phyloP scores from a whole-genome alignment of 1,284 basidiomycete genomes.

The Trichosporon coremiiforme region DNA sequence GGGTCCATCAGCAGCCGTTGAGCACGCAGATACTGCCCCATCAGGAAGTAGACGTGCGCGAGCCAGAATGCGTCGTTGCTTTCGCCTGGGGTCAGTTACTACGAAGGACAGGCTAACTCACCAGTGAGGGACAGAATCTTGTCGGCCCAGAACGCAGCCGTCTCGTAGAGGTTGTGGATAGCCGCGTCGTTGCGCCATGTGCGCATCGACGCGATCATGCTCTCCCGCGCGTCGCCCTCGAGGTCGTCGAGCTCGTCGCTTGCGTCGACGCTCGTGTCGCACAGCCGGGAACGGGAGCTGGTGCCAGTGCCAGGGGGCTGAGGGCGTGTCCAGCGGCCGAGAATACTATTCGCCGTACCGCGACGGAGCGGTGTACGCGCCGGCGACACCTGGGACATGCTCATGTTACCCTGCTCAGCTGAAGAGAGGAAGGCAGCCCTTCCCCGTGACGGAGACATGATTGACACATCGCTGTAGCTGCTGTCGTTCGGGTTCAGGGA shows the following conservation, averaged over 20 bases:
- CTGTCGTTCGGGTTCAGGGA: conserved; percentile 25
- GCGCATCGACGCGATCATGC: conserved; percentile 90
- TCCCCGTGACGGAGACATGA: conserved; percentile 23
- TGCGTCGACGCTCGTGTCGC: conserved; percentile 21
- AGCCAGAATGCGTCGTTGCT: conserved; percentile 99
- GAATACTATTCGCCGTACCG: conserved; percentile 1
- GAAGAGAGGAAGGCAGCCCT: conserved; percentile 25
- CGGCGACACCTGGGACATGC: conserved; percentile 32
- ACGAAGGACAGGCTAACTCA: conserved; percentile 59
- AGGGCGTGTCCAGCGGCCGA: not conserved
- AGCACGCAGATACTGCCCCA: conserved; percentile 90
- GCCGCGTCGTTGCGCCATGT: conserved; percentile 96
- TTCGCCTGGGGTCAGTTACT: conserved; percentile 63
- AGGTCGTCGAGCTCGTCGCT: conserved; percentile 55
- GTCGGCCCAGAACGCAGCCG: conserved; percentile 97
- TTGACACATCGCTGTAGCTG: conserved; percentile 22
- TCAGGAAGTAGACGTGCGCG: conserved; percentile 94
- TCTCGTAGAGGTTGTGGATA: conserved; percentile 96
- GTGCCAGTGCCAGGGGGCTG: conserved; percentile 22
- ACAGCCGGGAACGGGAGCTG: conserved; percentile 25
- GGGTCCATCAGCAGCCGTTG: conserved; percentile 86
- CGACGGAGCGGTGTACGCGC: conserved; percentile 26
- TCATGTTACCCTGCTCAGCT: conserved; percentile 31
- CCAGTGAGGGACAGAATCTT: conserved; percentile 93
- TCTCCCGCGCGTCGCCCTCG: conserved; percentile 63